Conservation (phyloP, 345 rosid species). For the Clausena lansium region DNA sequence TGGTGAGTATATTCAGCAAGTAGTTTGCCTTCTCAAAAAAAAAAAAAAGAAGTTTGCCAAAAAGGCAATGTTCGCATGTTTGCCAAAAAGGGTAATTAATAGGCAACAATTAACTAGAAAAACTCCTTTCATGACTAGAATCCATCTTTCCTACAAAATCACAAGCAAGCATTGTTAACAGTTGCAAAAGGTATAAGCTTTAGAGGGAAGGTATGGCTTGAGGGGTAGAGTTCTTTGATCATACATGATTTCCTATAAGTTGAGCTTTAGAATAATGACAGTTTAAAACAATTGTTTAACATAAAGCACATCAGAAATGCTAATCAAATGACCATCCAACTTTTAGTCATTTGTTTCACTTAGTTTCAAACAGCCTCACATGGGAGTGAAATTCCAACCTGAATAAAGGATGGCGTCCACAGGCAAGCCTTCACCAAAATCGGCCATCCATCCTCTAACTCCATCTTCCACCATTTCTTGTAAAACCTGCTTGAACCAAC, state of each 20-base stretch:
- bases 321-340: background rate
- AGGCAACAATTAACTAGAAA: background rate
- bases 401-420: constrained; percentile 59
- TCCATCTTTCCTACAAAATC: background rate
- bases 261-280: background rate
- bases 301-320: background rate
- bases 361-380: background rate
- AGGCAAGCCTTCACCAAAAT: constrained; percentile 82
- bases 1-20: background rate
- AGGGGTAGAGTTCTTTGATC: background rate
- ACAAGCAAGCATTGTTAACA: background rate
- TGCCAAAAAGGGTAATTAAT: background rate
- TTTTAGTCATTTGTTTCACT: background rate
- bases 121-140: background rate
- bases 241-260: background rate
- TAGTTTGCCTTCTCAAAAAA: no score
- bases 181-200: background rate
- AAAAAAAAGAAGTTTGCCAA: background rate
- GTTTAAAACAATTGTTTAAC: background rate
- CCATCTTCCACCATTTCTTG: constrained; percentile 69
- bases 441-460: constrained; percentile 82
- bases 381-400: constrained; percentile 33
- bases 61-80: background rate
- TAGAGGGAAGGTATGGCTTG: background rate
- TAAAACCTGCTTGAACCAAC: constrained; percentile 67